A percentile compares a stretch with the other conserved stretches of the same genome.
phyloP scores from a whole-genome alignment of 179 eudicot species.

The Beta macrorhiza region DNA sequence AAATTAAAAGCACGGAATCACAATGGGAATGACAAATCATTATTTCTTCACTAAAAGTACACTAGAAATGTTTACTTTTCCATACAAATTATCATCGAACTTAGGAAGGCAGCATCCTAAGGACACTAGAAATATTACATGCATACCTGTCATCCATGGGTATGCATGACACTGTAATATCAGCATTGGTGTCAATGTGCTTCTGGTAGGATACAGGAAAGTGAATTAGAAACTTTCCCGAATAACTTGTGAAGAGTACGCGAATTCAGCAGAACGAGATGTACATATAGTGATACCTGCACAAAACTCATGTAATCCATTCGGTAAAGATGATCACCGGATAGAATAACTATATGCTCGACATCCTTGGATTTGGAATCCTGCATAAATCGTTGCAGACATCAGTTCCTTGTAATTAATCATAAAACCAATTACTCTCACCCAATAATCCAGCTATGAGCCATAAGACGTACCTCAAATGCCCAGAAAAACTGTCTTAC shows the following conservation, averaged over 20 bases:
- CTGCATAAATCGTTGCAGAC: constrained; percentile 37
- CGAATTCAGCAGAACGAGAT: background rate
- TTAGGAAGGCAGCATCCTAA: too few species aligned
- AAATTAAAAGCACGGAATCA: background rate
- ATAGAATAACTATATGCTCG: constrained; percentile 74
- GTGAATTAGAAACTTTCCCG: constrained; percentile 3
- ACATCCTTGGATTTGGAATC: constrained; percentile 75
- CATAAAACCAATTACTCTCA: background rate
- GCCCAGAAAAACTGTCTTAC: constrained; percentile 85
- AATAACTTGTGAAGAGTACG: background rate
- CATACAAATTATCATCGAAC: too few species aligned
- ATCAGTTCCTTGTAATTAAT: background rate
- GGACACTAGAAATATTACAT: background rate
- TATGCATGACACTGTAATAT: constrained; percentile 88
- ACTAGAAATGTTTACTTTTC: background rate
- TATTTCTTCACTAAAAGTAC: background rate
- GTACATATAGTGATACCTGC: constrained; percentile 37
- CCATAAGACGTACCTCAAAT: constrained; percentile 56
- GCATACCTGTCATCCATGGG: constrained; percentile 87
- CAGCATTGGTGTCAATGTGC: constrained; percentile 81
- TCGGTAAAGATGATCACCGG: constrained; percentile 94
- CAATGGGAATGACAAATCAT: background rate
- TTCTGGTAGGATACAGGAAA: constrained; percentile 43
- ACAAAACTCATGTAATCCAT: constrained; percentile 93
- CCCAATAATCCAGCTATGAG: background rate